Evolutionary conservation across 2,329 filamentous ascomycete genomes (phyloP), one percentile per base, ranked within the genome.

Genomic region (Fusarium chlamydosporum): DNA sequence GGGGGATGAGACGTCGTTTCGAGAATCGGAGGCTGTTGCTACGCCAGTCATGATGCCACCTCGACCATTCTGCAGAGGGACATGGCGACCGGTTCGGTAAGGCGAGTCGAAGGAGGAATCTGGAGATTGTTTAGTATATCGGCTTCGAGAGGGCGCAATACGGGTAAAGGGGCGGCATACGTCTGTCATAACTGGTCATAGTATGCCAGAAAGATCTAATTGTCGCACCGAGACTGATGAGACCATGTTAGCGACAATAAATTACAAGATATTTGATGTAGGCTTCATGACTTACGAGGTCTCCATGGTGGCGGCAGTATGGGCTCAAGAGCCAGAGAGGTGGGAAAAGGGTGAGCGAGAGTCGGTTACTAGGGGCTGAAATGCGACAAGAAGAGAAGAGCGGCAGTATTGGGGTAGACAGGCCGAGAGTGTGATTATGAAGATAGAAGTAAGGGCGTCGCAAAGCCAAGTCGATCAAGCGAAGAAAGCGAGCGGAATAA

Each of bases 131-230:
- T 69, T 67, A 76, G 67, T 46, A 33, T 53, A 18, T 18, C 16
- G 42, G 20, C 46, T 55, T 48, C 27, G 59, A 29, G 45, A 31
- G 51, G 43, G 43, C 34, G 62, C 57, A 29, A 48, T 31, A 18
- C 23, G 13, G 15, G 35, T 41, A 18, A 45, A 60, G 51, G 61
- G 65, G 38, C 51, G 50, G 66, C 88, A 77, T 82, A 91, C 88
- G 88, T 81, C 88, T 82, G 79, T 91, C 88, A 82, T 91, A 84
- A 74, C 88, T 91, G 80, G 88, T 91, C 87, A 91, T 96, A 73
- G 92, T 89, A 85, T 98, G 96, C 96, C 96, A 99, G 83, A 99
- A 95, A 67, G 92, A 92, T 81, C 92, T 92, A 81, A 96, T 92
- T 81, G 91, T 89, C 74, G 86, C 86, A 74, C 88, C 86, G 76